Base-by-base conservation (phyloP, 164 flowering plant species). In the Stephania japonica region DNA sequence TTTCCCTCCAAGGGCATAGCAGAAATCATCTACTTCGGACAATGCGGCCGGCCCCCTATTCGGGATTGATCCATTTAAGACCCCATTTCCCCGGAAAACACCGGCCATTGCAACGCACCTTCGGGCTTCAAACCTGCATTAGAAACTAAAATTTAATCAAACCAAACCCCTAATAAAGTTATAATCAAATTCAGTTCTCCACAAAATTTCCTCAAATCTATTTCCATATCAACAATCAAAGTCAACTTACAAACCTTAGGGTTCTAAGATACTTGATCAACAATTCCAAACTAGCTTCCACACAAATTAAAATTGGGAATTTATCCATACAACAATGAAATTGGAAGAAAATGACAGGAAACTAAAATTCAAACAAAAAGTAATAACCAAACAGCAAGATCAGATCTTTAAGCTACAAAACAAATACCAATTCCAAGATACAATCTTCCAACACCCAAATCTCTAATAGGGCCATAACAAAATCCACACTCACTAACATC, bases 1-100 rank as follows among this genome's bases (percentile, higher is more conserved):
- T 66, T 87, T 86, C 68, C 99, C 99, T 1, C 92, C 96, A 68
- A 96, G 94, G 70, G 97, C 90, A 42, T 23, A 64, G 82, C 99
- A 96, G 81, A 92, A 96, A 23, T 89, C 89, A 73, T 88, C 94
- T n/a, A 96, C 87, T 77, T 81, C 83, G 32, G 92, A 74, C 61
- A 77, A 41, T 69, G 87, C 62, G n/a, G 80, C 78, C 13, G 86
- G 81, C 71, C 84, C 74, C 79, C 94, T 88, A 14, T 75, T 59
- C 16, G 86, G 86, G 64, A 82, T 62, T 8, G 79, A 76, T 44
- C 91, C 96, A 80, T 87, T 91, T 24, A 76, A 19, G 66, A 77
- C 69, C 24, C 89, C 91, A 72, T 80, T 88, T 5, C 76, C 83
- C 68, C 80, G 91, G 75, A 81, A 84, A 73, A 76, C 50, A 41